Evolutionary conservation across 2,329 filamentous ascomycete species (phyloP).

Genomic region (Pyricularia sp.): DNA sequence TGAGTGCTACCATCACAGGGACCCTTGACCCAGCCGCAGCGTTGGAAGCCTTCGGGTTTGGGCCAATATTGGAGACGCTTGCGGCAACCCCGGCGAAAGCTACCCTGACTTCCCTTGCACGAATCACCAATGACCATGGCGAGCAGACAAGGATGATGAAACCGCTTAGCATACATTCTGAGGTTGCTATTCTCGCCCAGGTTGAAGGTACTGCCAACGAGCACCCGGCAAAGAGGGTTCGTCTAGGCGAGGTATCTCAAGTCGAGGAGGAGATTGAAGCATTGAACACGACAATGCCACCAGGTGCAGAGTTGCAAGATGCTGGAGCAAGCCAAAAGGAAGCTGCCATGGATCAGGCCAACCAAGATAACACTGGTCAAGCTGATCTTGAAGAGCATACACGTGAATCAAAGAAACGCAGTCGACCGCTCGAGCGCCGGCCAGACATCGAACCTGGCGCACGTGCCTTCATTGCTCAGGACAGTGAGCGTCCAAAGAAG

Average conservation of each 20-base stretch:
- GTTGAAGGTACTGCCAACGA: neutral
- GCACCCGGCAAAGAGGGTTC: neutral
- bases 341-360: neutral
- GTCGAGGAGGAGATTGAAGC: neutral
- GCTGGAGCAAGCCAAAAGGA: neutral
- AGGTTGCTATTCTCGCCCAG: neutral
- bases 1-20: neutral
- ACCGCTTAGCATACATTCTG: neutral
- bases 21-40: neutral
- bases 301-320: neutral
- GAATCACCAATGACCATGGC: neutral
- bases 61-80: neutral
- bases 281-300: neutral
- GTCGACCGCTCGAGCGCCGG: neutral
- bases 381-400: neutral
- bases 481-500: neutral
- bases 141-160: neutral
- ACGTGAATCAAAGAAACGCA: neutral
- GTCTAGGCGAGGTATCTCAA: neutral
- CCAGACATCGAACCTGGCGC: neutral
- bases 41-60: neutral
- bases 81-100: neutral
- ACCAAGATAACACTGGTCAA: neutral
- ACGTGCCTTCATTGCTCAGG: neutral
- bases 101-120: slow-evolving; percentile 1